Percentiles rank a stretch among this genome's conserved stretches.
Evolutionary conservation across 495 filamentous ascomycete species (phyloP).

Genomic region (Tuber brumale): DNA sequence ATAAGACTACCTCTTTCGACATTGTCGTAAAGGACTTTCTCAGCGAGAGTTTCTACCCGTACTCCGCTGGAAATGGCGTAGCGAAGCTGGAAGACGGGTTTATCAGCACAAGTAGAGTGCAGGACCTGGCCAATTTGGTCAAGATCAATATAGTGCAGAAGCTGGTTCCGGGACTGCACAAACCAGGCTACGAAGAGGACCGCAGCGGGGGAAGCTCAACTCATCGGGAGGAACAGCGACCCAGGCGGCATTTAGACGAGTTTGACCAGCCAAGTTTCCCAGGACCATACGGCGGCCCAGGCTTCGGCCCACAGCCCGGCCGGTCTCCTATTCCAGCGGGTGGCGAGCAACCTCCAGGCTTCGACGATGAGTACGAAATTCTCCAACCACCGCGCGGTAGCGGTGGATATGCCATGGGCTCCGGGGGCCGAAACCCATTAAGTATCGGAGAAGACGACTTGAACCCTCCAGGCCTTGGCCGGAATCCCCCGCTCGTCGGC

Average conservation of each 20-base stretch:
- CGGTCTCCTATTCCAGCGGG: constrained; percentile 58
- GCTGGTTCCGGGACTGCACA: constrained; percentile 64
- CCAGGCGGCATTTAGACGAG: constrained; percentile 39
- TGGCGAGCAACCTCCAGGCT: constrained; percentile 81
- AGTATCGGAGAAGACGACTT: constrained; percentile 77
- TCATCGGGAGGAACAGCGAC: constrained; percentile 31
- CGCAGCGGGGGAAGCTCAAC: constrained; percentile 3
- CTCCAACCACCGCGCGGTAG: constrained; percentile 59
- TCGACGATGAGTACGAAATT: constrained; percentile 90
- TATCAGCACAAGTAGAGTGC: constrained; percentile 61
- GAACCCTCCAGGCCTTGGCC: constrained; percentile 79
- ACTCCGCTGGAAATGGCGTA: constrained; percentile 44
- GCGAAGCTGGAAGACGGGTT: constrained; percentile 60
- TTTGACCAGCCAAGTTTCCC: constrained; percentile 50
- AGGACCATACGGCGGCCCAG: constrained; percentile 41
- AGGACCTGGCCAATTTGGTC: constrained; percentile 60
- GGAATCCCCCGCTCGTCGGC: constrained; percentile 69
- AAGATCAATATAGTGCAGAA: constrained; percentile 75
- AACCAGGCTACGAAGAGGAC: constrained; percentile 68
- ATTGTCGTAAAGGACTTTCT: constrained; percentile 69
- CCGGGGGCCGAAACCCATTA: constrained; percentile 52
- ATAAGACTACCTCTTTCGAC: constrained; percentile 72
- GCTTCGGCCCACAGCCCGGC: constrained; percentile 43
- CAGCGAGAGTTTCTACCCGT: constrained; percentile 55
- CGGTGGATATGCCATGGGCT: constrained; percentile 43